Evolutionary conservation across 805 yeast species (phyloP), one percentile per base, ranked within the genome.

Genomic region (Yamadazyma laniorum): DNA sequence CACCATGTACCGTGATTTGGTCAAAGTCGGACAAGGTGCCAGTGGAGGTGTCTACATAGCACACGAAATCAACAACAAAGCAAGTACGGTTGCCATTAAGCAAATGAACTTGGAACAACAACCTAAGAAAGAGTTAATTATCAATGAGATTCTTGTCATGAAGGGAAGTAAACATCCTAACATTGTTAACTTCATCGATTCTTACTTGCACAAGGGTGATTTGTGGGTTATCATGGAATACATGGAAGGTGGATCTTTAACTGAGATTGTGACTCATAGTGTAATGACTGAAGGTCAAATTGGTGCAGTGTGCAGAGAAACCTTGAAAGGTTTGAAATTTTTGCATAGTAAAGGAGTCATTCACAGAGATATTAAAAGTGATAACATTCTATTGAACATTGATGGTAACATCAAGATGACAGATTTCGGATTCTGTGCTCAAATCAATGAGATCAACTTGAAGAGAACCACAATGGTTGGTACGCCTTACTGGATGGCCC

Each of bases 401-500:
- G 75, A 75, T 29, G 99, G 99, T 28, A 83, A 88, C 48, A 88
- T 93, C 55, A 93, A 93, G 63, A 72, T 93, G 58, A 93, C 99
- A 0, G 99, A 93, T 65, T 87, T 87, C 59, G 95, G 95, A 0
- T 93, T 91, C 67, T 93, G 99, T 66, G 99, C 99, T 0, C 95
- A 90, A 61, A 68, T 67, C 43, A 64, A 62, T 43, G 65, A 56
- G 40, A 45, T 55, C 38, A 84, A 85, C 48, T 70, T 85, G 39
- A 90, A 91, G 61, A 80, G 99, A 59, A 89, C 96, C 3, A 93
- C 99, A 4, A 88, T 93, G 95, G 99, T 93, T 13, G 99, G 99
- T 12, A 93, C 99, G 0, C 99, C 99, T 11, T 93, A 93, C 60
- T 93, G 99, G 99, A 93, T 93, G 99, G 99, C 99, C 0, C 99